Base-by-base conservation (phyloP, 192 early-diverging fungal genomes). In the Coemansia sp. region DNA sequence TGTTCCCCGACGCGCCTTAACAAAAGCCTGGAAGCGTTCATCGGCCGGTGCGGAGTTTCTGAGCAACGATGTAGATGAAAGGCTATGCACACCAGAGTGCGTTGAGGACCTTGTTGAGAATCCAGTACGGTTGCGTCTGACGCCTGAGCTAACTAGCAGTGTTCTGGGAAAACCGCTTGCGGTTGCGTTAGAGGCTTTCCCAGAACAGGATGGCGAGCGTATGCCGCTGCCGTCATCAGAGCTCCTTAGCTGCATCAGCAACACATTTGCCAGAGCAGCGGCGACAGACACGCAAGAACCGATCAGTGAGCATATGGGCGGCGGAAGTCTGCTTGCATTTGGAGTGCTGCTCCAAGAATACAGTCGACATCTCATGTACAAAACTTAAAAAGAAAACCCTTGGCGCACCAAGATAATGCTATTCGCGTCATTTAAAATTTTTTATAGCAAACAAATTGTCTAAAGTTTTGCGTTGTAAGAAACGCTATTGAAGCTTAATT, bases 261-360 rank as follows among this genome's bases (percentile, higher is more conserved):
- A 49, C 26, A 50, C 66, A 6, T 54, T 81, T 50, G 63, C 66
- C 16, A 54, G 51, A 28, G 38, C 50, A 0, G 78, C 67, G n/a
- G 73, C 78, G 0, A 23, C 44, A 18, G 56, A 34, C 32, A 23
- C 6, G 41, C 24, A 54, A 9, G 62, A 58, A 54, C 44, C 30
- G 19, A 48, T 65, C 7, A 73, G 64, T 55, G 73, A 75, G 48
- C 24, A 49, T 19, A 71, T 81, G 62, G 58, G 64, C 52, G 69
- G 69, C 18, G 72, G 78, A 73, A 65, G 72, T 27, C 64, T 81
- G 54, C 67, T 81, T 53, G 78, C 78, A 24, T 54, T 75, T 28
- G 78, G 78, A 7, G 60, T 81, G 18, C 50, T 81, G 24, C 60
- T 81, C 19, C 78, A 81, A 47, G 78, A 81, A 31, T 64, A 81